Conservation (phyloP, 176 grass and related monocot genomes). For the Oryza officinalis region DNA sequence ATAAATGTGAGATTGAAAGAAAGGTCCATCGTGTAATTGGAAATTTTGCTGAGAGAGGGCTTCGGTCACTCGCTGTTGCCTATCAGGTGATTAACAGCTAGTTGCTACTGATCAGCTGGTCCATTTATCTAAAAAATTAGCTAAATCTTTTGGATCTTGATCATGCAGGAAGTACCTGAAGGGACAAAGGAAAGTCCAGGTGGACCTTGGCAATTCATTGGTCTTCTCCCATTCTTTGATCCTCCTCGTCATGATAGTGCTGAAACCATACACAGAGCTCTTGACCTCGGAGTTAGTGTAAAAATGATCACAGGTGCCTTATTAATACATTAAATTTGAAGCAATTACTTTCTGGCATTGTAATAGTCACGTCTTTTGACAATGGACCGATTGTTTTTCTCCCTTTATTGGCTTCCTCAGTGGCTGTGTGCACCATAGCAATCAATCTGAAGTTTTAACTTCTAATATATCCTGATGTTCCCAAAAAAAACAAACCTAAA, state of each 20-base stretch:
- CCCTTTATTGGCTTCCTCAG: not conserved
- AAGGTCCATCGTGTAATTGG: constrained; percentile 56
- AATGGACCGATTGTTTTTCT: not conserved
- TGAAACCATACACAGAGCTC: constrained; percentile 62
- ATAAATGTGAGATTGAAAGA: constrained; percentile 60
- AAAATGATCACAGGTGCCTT: constrained; percentile 70
- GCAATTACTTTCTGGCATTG: constrained; percentile 2
- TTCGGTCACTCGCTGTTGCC: constrained; percentile 64
- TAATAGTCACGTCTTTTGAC: not conserved
- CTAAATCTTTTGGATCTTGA: constrained; percentile 15
- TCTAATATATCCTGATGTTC: constrained; percentile 10
- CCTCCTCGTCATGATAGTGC: constrained; percentile 73
- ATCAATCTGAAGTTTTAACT: constrained; percentile 27
- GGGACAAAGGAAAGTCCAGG: constrained; percentile 61
- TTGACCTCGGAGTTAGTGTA: constrained; percentile 70
- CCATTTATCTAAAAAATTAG: constrained; percentile 20
- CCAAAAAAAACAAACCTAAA: not conserved
- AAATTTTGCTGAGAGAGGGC: constrained; percentile 54
- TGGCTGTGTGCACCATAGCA: not conserved
- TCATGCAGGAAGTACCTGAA: constrained; percentile 62
- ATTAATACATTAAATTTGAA: constrained; percentile 7
- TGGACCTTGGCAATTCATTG: constrained; percentile 64
- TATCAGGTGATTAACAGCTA: constrained; percentile 52
- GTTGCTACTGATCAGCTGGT: not conserved
- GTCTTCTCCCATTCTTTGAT: constrained; percentile 69